Base-by-base conservation (phyloP, 2,329 filamentous ascomycete species). In the Myriosclerotinia duriaeana region DNA sequence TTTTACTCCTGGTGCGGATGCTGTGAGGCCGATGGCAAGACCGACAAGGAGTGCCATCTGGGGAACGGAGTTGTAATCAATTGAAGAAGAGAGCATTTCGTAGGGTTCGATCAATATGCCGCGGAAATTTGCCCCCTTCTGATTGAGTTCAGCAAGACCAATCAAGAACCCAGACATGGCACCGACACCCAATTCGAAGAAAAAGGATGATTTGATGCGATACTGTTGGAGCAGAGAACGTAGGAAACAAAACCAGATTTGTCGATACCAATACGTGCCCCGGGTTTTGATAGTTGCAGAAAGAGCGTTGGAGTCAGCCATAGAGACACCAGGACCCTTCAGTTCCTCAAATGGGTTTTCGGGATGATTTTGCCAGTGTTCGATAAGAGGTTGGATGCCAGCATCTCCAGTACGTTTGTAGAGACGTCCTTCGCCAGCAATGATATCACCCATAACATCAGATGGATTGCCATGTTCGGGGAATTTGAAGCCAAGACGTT, bases 361-460 rank as follows among this genome's bases (percentile, higher is more conserved):
- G n/a, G 54, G 46, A 22, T 22, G 36, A 42, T 69, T 68, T 54
- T 71, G 64, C 84, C 83, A 86, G 70, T 83, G 73, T 0, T 79
- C 76, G 36, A 85, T 84, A 36, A 86, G 77, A 11, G 77, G 72
- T n/a, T 82, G 78, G 40, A 82, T 81, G 44, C 79, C 80, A 38
- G 82, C 78, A 50, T 84, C 80, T 5, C 81, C 81, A 0, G 71
- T 72, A 4, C 68, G 71, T 69, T 84, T 83, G 75, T 86, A 86
- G 15, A 78, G 73, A 17, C 79, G 76, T 0, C 84, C 84, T 69
- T 86, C 83, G 3, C 85, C 85, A 0, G 84, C 84, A 71, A 87
- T 83, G 69, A 87, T 87, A 64, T 88, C 85, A n/a, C 85, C 85
- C 34, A 87, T 79, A 1, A 84, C 78, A 69, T 88, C 86, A 11